Conservation (phyloP, 768 basidiomycete genomes). For the Omphalotus guepiniiformis region DNA sequence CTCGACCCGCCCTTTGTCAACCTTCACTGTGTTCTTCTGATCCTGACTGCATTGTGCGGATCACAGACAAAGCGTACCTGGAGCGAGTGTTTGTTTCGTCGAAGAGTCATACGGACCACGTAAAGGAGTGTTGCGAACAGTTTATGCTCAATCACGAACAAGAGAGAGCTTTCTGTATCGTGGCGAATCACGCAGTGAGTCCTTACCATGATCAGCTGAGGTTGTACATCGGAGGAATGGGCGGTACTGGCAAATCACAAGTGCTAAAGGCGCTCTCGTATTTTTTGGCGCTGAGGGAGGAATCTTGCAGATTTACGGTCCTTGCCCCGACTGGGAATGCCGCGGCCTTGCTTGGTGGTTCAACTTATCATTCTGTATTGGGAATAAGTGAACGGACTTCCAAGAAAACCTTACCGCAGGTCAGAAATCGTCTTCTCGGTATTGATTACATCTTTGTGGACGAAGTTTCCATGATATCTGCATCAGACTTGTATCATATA, state of each 20-base stretch:
- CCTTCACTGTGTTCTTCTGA: no score
- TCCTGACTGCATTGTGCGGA: no score
- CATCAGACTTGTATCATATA: constrained; percentile 13
- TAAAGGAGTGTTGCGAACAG: background rate
- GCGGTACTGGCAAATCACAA: constrained; percentile 30
- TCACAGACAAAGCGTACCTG: no score
- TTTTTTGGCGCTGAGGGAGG: constrained; percentile 18
- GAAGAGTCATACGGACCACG: background rate
- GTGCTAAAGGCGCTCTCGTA: constrained; percentile 21
- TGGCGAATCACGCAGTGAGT: constrained; percentile 8
- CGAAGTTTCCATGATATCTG: constrained; percentile 26
- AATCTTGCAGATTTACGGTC: constrained; percentile 18
- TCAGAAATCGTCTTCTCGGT: constrained; percentile 6
- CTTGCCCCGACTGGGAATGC: constrained; percentile 28
- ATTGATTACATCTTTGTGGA: constrained; percentile 20
- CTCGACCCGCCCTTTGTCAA: no score
- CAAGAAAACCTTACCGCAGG: constrained; percentile 13
- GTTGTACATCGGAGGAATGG: constrained; percentile 22
- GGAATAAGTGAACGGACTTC: constrained; percentile 13
- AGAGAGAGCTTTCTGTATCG: constrained; percentile 10
- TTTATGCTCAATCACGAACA: constrained; percentile 12
- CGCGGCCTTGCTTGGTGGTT: constrained; percentile 24
- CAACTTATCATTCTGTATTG: constrained; percentile 21
- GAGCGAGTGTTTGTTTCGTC: no score
- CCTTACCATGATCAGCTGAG: constrained; percentile 1